These are phyloP conservation scores for Passiflora organensis DNA, from an alignment of 345 rosid species.

Conservation along the genomic window DNA sequence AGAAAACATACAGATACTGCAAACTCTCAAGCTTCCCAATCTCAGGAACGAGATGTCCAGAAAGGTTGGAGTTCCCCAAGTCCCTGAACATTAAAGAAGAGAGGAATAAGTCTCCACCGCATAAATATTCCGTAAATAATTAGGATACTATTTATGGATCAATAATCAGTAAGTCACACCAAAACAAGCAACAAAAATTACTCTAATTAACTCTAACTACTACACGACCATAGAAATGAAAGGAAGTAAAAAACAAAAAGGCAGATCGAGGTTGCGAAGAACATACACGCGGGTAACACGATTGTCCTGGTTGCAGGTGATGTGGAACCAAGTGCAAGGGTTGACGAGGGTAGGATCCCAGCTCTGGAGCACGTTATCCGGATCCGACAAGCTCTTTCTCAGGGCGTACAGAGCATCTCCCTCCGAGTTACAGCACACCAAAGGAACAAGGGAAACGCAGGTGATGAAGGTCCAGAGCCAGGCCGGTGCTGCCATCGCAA, in stretches of 20 bases:
- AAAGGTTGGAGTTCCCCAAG: slow-evolving; percentile 82
- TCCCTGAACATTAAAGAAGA: slow-evolving; percentile 47
- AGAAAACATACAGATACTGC: slow-evolving; percentile 80
- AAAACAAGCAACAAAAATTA: too few species aligned
- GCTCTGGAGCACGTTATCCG: slow-evolving; percentile 87
- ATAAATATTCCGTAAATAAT: too few species aligned
- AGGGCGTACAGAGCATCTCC: slow-evolving; percentile 84
- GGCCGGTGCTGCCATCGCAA: slow-evolving; percentile 51
- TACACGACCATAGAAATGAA: too few species aligned
- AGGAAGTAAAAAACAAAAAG: background rate
- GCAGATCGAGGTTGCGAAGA: background rate
- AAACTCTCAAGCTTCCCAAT: slow-evolving; percentile 85
- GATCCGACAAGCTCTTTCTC: slow-evolving; percentile 66
- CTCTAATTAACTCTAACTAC: too few species aligned
- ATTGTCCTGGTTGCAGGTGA: slow-evolving; percentile 82
- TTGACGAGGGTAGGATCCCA: slow-evolving; percentile 98
- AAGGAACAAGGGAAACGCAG: slow-evolving; percentile 25
- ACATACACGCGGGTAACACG: slow-evolving; percentile 88
- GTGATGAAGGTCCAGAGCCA: slow-evolving; percentile 32
- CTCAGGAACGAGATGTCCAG: slow-evolving; percentile 83
- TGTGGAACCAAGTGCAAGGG: slow-evolving; percentile 97
- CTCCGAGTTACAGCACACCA: slow-evolving; percentile 61
- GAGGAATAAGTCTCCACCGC: background rate
- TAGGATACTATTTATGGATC: too few species aligned
- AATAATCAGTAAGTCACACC: too few species aligned